These are phyloP conservation scores for Centaurea solstitialis DNA, from an alignment of 129 eudicot genomes.

Conservation along the genomic window DNA sequence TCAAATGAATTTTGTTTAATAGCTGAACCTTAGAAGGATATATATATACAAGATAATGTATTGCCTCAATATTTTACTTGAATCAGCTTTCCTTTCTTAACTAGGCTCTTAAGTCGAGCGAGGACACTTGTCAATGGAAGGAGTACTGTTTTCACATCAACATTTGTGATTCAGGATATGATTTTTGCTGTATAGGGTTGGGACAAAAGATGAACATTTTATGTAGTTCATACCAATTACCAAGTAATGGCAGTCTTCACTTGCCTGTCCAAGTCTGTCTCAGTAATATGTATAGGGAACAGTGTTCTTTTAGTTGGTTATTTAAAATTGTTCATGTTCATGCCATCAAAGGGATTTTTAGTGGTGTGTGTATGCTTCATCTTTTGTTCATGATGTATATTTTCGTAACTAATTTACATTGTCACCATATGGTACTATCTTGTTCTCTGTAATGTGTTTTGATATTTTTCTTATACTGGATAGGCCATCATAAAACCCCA, in stretches of 20 bases:
- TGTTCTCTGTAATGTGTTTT: not conserved
- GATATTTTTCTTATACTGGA: not conserved
- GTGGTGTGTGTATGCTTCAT: not conserved
- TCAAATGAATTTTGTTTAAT: not conserved
- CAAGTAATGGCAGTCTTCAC: too few relatives aligned
- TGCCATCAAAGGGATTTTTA: too few relatives aligned
- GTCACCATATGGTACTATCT: not conserved
- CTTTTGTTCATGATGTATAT: not conserved
- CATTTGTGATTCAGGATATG: not conserved
- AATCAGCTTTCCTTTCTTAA: not conserved
- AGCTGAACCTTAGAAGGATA: not conserved
- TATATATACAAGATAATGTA: not conserved
- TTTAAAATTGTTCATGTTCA: too few relatives aligned
- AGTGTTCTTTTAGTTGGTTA: too few relatives aligned
- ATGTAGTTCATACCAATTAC: too few relatives aligned
- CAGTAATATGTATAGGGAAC: too few relatives aligned
- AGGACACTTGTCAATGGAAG: not conserved
- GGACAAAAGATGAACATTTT: too few relatives aligned
- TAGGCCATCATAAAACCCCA: constrained; percentile 97
- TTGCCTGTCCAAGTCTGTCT: too few relatives aligned
- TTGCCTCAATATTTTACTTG: not conserved
- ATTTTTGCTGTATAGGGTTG: not conserved
- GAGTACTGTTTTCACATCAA: too few relatives aligned
- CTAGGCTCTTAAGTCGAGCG: not conserved
- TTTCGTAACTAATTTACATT: not conserved